These are phyloP conservation scores for Sclerotinia subarctica DNA, from an alignment of 2,329 filamentous ascomycete species.

Conservation along the genomic window DNA sequence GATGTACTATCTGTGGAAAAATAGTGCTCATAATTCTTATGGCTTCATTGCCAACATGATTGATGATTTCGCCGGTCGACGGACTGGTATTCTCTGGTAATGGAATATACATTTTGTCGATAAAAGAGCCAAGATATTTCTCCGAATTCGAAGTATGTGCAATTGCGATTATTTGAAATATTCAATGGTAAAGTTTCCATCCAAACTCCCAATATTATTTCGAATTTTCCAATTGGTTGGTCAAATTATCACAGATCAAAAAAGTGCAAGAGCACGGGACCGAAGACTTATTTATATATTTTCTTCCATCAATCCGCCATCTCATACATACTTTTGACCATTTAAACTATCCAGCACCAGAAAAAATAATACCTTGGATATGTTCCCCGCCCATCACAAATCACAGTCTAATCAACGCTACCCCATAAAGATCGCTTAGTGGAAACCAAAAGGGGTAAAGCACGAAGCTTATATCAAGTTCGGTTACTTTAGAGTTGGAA, in stretches of 20 bases:
- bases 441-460: background rate
- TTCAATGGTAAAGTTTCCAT: background rate
- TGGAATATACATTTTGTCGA: background rate
- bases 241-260: background rate
- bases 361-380: background rate
- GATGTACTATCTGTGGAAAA: background rate
- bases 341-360: background rate
- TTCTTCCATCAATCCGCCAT: background rate
- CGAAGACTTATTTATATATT: background rate
- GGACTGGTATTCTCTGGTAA: too few species aligned
- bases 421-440: background rate
- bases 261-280: background rate
- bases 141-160: background rate
- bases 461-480: background rate
- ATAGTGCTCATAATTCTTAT: background rate
- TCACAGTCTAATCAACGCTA: background rate
- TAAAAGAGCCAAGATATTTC: background rate
- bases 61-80: background rate
- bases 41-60: background rate
- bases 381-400: background rate
- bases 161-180: background rate
- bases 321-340: background rate
- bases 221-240: background rate
- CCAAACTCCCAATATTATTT: background rate
- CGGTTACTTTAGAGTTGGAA: background rate